Percentiles rank a stretch among this genome's conserved stretches.
Conservation (phyloP, 352 stramenopile genomes). For the Phytophthora idaei region DNA sequence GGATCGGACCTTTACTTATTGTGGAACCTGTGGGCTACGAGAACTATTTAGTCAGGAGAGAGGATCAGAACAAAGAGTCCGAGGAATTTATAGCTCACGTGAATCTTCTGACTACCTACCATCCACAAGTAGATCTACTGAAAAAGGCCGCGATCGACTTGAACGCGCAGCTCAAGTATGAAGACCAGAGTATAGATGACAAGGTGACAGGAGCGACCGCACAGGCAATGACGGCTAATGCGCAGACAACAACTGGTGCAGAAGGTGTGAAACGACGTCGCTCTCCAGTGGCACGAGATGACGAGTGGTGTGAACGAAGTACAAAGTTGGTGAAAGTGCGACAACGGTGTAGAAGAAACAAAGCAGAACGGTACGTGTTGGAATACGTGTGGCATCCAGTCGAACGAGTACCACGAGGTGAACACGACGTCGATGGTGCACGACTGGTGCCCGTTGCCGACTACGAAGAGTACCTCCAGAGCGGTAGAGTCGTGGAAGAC, state of each 20-base stretch:
- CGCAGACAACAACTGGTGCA: background rate
- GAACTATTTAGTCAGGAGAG: background rate
- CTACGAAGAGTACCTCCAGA: background rate
- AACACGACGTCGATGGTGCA: background rate
- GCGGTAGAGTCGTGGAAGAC: background rate
- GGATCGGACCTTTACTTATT: background rate
- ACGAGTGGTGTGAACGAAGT: background rate
- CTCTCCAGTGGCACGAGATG: background rate
- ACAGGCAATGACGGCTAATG: background rate
- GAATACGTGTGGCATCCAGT: background rate
- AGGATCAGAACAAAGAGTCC: too few relatives aligned
- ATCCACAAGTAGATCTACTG: background rate
- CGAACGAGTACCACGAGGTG: background rate
- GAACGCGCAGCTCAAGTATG: background rate
- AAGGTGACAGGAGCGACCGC: background rate
- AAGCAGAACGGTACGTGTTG: background rate
- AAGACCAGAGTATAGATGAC: background rate
- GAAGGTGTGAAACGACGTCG: background rate
- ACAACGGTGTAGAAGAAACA: background rate
- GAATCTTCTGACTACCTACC: background rate
- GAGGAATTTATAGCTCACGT: background rate
- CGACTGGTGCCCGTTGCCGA: background rate
- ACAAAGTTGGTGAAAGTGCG: background rate
- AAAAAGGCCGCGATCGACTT: background rate
- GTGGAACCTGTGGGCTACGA: background rate